Evolutionary conservation across 495 filamentous ascomycete genomes (phyloP), one percentile per base, ranked within the genome.

Genomic region (Physcia stellaris): DNA sequence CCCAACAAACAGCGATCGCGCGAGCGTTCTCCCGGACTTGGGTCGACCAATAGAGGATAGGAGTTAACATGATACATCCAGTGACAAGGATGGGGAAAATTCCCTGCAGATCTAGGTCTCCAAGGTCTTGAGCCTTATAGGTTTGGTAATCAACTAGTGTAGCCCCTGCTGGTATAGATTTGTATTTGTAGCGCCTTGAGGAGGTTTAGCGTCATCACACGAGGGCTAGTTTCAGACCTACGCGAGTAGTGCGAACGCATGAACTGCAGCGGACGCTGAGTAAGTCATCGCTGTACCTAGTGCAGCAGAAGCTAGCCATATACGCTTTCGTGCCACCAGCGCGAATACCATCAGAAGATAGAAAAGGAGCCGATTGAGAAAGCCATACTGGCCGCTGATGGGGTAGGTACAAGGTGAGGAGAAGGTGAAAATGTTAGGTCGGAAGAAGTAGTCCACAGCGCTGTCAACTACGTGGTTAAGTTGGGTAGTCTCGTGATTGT

Each of bases 321-420:
- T 7, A 9, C 30, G 37, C 26, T 27, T 26, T 7, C 37, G 37
- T 4, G 30, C 23, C 12, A 39, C 16, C 4, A 39, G 16, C 27
- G 24, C 22, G 15, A 31, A 28, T 6, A 39, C 30, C 11, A 39
- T 24, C 13, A 39, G 18, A 18, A 16, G 13, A 10, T 39, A 39
- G 5, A n/a, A 31, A 12, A 30, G 16, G 11, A 39, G 26, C 31
- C 37, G 37, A 19, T 31, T 39, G 26, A 31, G 27, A 13, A 39
- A 39, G 37, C 37, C 37, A 21, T 39, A 31, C 17, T 31, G 37
- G 24, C 37, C 27, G 18, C 37, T 39, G 32, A 48, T 64, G 13
- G 51, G 55, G 15, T 44, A 52, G 13, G 4, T 55, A 4, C 46
- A 55, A 17, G 56, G 57, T 2, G 22, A 16, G 2, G 46, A 35